Evolutionary conservation across 2,329 filamentous ascomycete species (phyloP).

Genomic region (Pestalotiopsis sp.): DNA sequence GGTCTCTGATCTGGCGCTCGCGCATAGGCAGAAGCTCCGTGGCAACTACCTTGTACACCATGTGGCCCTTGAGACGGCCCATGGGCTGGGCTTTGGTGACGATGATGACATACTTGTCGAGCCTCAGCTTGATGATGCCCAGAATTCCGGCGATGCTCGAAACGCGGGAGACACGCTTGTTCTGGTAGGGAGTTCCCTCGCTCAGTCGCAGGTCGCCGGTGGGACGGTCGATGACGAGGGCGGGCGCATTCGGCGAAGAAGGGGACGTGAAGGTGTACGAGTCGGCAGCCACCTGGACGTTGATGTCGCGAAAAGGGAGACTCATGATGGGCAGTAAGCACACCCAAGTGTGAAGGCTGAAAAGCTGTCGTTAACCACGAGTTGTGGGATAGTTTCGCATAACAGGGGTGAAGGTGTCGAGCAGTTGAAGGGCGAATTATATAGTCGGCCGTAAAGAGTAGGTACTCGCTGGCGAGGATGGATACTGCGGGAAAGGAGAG

Average conservation of each 20-base stretch:
- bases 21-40: slow-evolving; percentile 94
- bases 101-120: slow-evolving; percentile 95
- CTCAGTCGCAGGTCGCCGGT: slow-evolving; percentile 86
- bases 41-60: slow-evolving; percentile 88
- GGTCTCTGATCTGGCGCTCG: slow-evolving; percentile 86
- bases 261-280: slow-evolving; percentile 97
- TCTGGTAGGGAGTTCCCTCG: slow-evolving; percentile 73
- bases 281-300: slow-evolving; percentile 86
- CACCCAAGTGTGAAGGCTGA: neutral
- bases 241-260: slow-evolving; percentile 84
- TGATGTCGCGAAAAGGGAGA: slow-evolving; percentile 90
- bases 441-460: neutral
- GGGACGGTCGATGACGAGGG: slow-evolving; percentile 85
- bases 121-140: slow-evolving; percentile 87
- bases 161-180: slow-evolving; percentile 70
- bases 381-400: neutral
- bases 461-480: neutral
- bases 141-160: slow-evolving; percentile 94
- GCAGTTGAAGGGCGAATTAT: neutral
- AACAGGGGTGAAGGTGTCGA: neutral
- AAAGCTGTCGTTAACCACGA: neutral
- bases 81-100: slow-evolving; percentile 93
- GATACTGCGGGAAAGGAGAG: neutral
- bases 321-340: slow-evolving; percentile 27
- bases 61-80: slow-evolving; percentile 90